phyloP scores from a whole-genome alignment of 2,329 filamentous ascomycete genomes.

The Epichloe uncinata region DNA sequence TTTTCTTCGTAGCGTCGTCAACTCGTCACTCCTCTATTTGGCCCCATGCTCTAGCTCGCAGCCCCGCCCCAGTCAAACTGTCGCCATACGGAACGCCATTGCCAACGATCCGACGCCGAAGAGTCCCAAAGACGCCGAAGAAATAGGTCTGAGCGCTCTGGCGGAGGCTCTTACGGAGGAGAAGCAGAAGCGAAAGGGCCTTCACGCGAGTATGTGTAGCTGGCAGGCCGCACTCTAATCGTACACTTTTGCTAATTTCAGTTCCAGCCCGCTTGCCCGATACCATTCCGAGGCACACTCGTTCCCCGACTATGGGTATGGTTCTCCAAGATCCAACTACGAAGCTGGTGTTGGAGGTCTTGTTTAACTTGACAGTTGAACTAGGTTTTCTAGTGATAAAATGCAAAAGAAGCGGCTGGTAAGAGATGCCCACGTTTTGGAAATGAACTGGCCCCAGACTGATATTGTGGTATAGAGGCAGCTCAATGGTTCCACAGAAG shows the following conservation, averaged over 20 bases:
- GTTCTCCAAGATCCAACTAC: background rate
- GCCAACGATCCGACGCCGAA: constrained; percentile 15
- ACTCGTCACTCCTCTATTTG: background rate
- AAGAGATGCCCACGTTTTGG: constrained; percentile 3
- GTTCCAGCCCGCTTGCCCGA: constrained; percentile 18
- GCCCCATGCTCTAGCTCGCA: background rate
- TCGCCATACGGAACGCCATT: background rate
- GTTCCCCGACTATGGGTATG: constrained; percentile 30
- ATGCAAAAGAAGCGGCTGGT: constrained; percentile 14
- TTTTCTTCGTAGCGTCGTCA: background rate
- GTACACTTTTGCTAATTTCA: background rate
- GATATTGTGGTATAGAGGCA: constrained; percentile 1
- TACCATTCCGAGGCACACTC: constrained; percentile 24
- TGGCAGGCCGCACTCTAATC: background rate
- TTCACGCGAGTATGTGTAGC: constrained; percentile 19
- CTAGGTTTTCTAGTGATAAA: constrained; percentile 12
- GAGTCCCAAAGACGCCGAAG: constrained; percentile 8
- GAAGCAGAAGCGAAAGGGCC: constrained; percentile 10
- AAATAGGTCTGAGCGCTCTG: constrained; percentile 1
- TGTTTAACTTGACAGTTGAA: background rate
- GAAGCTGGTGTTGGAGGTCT: background rate
- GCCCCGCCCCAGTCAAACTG: background rate
- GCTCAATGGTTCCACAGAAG: constrained; percentile 2
- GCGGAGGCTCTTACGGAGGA: background rate
- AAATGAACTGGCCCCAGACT: background rate